A percentile compares a stretch with the other conserved stretches of the same genome.
phyloP scores from a whole-genome alignment of 345 rosid genomes.

The Populus tremula region DNA sequence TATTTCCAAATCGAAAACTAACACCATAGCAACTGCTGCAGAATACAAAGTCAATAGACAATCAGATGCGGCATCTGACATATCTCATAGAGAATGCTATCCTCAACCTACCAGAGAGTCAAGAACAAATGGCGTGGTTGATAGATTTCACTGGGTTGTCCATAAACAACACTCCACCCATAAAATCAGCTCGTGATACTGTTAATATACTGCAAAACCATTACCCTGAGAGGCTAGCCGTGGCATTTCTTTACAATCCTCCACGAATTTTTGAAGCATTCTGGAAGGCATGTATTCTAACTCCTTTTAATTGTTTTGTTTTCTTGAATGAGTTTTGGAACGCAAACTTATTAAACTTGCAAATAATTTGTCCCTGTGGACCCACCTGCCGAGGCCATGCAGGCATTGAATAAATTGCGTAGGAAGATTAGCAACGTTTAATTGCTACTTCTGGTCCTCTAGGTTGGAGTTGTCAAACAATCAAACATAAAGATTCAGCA shows the following conservation, averaged over 20 bases:
- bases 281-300: conserved; percentile 72
- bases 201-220: conserved; percentile 72
- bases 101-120: conserved; percentile 81
- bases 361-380: background rate
- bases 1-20: background rate
- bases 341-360: background rate
- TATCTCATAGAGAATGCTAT: conserved; percentile 90
- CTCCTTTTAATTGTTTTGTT: background rate
- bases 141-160: conserved; percentile 95
- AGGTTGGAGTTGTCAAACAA: no score
- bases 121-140: conserved; percentile 92
- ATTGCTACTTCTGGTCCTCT: no score
- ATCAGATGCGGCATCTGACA: conserved; percentile 74
- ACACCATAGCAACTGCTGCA: conserved; percentile 29
- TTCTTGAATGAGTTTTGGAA: background rate
- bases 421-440: background rate
- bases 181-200: conserved; percentile 79
- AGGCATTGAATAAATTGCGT: no score
- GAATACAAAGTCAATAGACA: conserved; percentile 72
- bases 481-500: no score
- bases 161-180: conserved; percentile 58
- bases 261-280: conserved; percentile 92
- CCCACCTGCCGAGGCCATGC: background rate
- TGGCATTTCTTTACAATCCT: conserved; percentile 90
- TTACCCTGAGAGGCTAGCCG: conserved; percentile 88